A percentile compares a stretch with the other conserved stretches of the same genome.
Conservation (phyloP, 805 yeast genomes). For the Lipomyces orientalis region DNA sequence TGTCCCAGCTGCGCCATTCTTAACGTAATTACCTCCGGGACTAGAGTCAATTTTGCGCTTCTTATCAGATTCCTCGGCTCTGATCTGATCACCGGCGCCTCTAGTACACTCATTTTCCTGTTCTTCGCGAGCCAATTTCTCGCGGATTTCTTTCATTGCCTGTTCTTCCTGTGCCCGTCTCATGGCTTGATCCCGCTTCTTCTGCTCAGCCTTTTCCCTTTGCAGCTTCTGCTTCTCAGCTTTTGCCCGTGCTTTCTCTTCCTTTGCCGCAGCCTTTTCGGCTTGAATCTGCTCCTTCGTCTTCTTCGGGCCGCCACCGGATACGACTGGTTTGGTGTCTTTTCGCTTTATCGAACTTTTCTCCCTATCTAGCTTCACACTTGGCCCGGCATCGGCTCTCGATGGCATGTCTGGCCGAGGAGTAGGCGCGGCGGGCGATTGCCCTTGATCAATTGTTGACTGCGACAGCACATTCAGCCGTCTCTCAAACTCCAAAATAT, state of each 20-base stretch:
- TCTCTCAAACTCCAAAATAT: constrained; percentile 3
- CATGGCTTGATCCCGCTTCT: constrained; percentile 14
- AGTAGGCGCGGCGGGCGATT: background rate
- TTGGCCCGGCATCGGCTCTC: background rate
- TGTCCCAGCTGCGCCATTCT: background rate
- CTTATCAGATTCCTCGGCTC: background rate
- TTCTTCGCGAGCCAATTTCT: constrained; percentile 17
- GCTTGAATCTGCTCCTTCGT: constrained; percentile 20
- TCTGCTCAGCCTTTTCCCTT: constrained; percentile 21
- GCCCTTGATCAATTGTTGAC: background rate
- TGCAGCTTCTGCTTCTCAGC: constrained; percentile 21
- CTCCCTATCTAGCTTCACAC: background rate
- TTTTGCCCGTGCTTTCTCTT: constrained; percentile 20
- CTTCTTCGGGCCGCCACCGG: constrained; percentile 6
- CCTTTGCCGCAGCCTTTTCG: constrained; percentile 12
- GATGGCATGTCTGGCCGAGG: background rate
- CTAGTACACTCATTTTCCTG: constrained; percentile 4
- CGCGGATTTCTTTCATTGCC: constrained; percentile 25
- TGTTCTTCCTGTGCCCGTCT: constrained; percentile 22
- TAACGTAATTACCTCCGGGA: background rate
- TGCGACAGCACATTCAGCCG: background rate
- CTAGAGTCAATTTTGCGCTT: background rate
- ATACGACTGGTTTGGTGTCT: background rate
- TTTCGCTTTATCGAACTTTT: background rate
- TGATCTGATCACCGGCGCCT: background rate